Conservation (phyloP, 805 yeast genomes). For the Wickerhamiella hasegawae region DNA sequence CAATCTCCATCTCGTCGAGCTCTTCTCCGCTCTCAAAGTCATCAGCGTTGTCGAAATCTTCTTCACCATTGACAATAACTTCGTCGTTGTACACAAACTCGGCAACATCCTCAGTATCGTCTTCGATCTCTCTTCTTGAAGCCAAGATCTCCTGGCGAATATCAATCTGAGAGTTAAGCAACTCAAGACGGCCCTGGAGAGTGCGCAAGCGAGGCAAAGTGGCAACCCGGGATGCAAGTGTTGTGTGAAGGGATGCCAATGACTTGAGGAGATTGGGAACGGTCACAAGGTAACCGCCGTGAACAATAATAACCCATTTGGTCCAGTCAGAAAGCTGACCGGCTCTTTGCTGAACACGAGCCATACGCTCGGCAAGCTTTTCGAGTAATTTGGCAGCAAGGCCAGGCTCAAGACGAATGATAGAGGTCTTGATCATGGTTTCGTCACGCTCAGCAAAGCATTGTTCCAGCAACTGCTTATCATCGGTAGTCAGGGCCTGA, state of each 20-base stretch:
- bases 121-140: conserved; percentile 22
- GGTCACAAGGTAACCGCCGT: conserved; percentile 46
- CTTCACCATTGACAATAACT: conserved; percentile 32
- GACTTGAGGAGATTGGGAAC: conserved; percentile 37
- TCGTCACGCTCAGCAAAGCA: conserved; percentile 46
- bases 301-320: conserved; percentile 58
- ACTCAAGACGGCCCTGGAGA: conserved; percentile 71
- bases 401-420: conserved; percentile 34
- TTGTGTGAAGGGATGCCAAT: conserved; percentile 39
- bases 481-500: conserved; percentile 80
- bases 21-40: conserved; percentile 25
- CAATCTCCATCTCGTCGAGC: conserved; percentile 26
- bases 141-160: conserved; percentile 37
- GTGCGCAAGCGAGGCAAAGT: conserved; percentile 54
- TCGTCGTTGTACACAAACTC: conserved; percentile 25
- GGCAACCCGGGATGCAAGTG: conserved; percentile 39
- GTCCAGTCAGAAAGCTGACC: conserved; percentile 49
- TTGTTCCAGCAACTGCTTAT: conserved; percentile 69
- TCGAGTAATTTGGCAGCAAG: conserved; percentile 31
- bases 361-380: conserved; percentile 30
- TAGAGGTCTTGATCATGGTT: conserved; percentile 35
- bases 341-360: conserved; percentile 39
- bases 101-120: conserved; percentile 23
- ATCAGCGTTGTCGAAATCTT: conserved; percentile 25
- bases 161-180: conserved; percentile 59